Evolutionary conservation across 2,329 filamentous ascomycete species (phyloP), one percentile per base, ranked within the genome.

Genomic region (Cordyceps cicadae): DNA sequence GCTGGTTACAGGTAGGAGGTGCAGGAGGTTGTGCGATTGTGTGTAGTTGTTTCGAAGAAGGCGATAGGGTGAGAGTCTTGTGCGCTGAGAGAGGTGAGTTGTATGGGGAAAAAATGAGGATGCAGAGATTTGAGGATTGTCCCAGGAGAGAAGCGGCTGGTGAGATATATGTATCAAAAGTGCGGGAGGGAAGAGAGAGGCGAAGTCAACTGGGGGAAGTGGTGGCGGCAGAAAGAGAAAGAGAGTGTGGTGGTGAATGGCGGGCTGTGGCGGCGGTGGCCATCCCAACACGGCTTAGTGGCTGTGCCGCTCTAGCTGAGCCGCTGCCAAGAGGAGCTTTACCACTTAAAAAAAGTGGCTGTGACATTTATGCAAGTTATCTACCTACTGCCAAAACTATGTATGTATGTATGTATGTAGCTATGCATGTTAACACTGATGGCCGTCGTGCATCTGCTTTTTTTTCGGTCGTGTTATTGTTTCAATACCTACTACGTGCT

Each of bases 261-360:
- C 29, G 21, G 48, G 56, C 45, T 19, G 48, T 58, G 55, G 46
- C 5, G 19, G 32, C 7, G 21, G 32, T 3, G 21, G 34, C 24
- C 24, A 29, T 46, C 56, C 39, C 26, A 21, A 45, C 14, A 4
- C 14, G 39, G 48, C 56, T 37, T 59, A 59, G 56, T 49, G 49
- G 19, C 49, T 45, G 39, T 29, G 56, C 56, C 56, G 56, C 56
- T 59, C 56, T 59, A 46, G 56, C 56, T 59, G 26, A 59, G 56
- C 56, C 56, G n/a, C 29, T 17, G 56, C 56, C 56, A 59, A 59
- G 56, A 21, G 26, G 14, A 50, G 49, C 39, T 32, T 8, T 24
- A 24, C 24, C 24, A 24, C 24, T 24, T 24, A 24, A 24, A 24
- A 26, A n/a, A 41, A 7, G 48, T 52, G 48, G 56, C 56, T 46